These are phyloP conservation scores for Penicillium cataractarum DNA, from an alignment of 495 filamentous ascomycete genomes.

Conservation along the genomic window DNA sequence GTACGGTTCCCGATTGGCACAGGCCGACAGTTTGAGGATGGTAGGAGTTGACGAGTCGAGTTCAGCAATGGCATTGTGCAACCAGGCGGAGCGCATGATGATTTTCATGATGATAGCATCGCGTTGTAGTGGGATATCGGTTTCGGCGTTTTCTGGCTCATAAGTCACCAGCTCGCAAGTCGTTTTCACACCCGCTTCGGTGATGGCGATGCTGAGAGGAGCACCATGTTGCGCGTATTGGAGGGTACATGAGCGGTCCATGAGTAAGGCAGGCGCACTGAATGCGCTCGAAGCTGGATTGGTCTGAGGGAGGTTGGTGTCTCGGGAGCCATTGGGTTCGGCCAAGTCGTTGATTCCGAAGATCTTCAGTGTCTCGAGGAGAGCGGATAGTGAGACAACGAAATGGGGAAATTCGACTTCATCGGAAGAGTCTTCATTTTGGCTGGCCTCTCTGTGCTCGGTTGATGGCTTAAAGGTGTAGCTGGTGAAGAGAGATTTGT, in stretches of 20 bases:
- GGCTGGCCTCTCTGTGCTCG: slow-evolving; percentile 33
- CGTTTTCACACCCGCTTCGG: slow-evolving; percentile 84
- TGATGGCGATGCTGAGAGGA: slow-evolving; percentile 77
- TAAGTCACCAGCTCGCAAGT: slow-evolving; percentile 94
- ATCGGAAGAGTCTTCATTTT: slow-evolving; percentile 39
- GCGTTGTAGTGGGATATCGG: slow-evolving; percentile 82
- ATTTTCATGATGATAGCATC: slow-evolving; percentile 85
- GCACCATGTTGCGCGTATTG: slow-evolving; percentile 72
- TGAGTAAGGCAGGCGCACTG: slow-evolving; percentile 72
- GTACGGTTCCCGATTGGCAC: slow-evolving; percentile 62
- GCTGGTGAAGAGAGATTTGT: slow-evolving; percentile 82
- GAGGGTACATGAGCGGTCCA: slow-evolving; percentile 79
- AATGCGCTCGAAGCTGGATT: slow-evolving; percentile 65
- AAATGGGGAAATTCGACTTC: slow-evolving; percentile 57
- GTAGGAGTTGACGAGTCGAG: slow-evolving; percentile 73
- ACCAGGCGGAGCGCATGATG: slow-evolving; percentile 84
- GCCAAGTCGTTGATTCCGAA: slow-evolving; percentile 78
- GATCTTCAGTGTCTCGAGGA: slow-evolving; percentile 94
- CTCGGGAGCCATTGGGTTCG: slow-evolving; percentile 49
- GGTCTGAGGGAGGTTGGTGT: slow-evolving; percentile 53
- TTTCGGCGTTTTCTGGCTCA: slow-evolving; percentile 61
- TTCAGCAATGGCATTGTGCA: slow-evolving; percentile 83
- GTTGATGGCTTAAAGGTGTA: slow-evolving; percentile 66
- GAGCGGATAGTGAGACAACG: slow-evolving; percentile 80
- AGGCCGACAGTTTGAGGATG: slow-evolving; percentile 64